A percentile compares a stretch with the other conserved stretches of the same genome.
phyloP scores from a whole-genome alignment of 2,329 filamentous ascomycete genomes.

The Diplodia sapinea region DNA sequence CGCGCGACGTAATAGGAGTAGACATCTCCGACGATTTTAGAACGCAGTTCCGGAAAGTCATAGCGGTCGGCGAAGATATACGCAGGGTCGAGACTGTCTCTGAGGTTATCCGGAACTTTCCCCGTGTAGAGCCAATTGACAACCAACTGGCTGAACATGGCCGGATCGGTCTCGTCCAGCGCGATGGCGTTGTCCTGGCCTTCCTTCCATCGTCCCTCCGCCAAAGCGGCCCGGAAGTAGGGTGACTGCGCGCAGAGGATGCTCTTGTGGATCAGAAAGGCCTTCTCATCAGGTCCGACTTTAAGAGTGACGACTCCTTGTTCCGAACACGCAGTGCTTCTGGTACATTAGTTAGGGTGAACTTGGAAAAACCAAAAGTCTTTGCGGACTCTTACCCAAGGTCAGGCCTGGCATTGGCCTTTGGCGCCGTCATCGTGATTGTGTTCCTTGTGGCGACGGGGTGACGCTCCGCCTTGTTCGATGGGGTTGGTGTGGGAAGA shows the following conservation, averaged over 20 bases:
- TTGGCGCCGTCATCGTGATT: not conserved
- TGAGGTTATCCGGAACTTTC: no score
- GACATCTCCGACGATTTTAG: not conserved
- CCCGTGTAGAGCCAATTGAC: not conserved
- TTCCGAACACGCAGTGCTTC: not conserved
- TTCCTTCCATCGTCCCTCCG: not conserved
- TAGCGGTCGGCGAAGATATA: not conserved
- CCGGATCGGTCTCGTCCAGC: not conserved
- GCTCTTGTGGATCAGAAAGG: not conserved
- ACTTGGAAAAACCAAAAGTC: not conserved
- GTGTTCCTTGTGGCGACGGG: not conserved
- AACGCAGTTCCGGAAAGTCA: not conserved
- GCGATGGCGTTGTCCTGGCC: not conserved
- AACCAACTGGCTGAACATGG: not conserved
- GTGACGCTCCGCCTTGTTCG: not conserved
- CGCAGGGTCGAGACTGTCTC: no score
- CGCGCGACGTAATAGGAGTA: not conserved
- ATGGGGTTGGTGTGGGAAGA: not conserved
- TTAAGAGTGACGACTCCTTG: not conserved
- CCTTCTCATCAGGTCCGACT: not conserved
- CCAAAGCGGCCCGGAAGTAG: not conserved
- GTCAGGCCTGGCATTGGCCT: not conserved
- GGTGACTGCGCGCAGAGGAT: not conserved
- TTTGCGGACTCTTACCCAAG: not conserved
- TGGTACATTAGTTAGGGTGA: not conserved